These are phyloP conservation scores for Desmodesmus armatus DNA, from an alignment of 139 green algal genomes.

Conservation along the genomic window DNA sequence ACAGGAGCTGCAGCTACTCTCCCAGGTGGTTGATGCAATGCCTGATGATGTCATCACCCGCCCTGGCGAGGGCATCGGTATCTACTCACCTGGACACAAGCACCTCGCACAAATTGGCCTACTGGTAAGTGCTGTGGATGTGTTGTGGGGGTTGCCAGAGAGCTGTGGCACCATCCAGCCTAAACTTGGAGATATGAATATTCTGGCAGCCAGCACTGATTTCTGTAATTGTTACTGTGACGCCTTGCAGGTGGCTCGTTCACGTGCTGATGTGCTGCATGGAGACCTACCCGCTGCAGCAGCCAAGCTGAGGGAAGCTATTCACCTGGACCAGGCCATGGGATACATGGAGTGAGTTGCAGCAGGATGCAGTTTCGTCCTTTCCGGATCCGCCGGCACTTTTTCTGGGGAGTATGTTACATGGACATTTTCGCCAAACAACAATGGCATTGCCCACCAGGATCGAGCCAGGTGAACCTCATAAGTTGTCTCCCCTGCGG, in stretches of 20 bases:
- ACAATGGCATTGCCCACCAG: too few relatives aligned
- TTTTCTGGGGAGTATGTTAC: too few relatives aligned
- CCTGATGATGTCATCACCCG: slow-evolving; percentile 13
- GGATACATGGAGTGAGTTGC: too few relatives aligned
- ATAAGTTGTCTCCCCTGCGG: too few relatives aligned
- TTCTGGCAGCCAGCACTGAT: neutral
- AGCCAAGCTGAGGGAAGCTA: neutral
- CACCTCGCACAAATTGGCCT: slow-evolving; percentile 1
- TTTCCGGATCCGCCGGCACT: too few relatives aligned
- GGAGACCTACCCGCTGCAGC: neutral
- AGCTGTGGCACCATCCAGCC: neutral
- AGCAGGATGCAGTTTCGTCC: too few relatives aligned
- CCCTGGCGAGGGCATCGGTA: slow-evolving; percentile 32
- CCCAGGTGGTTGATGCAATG: neutral
- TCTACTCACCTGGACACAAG: slow-evolving; percentile 29
- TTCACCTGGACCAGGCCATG: too few relatives aligned
- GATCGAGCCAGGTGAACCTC: too few relatives aligned
- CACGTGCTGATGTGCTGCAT: neutral
- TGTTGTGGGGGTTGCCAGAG: neutral
- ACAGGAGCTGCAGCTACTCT: too few relatives aligned
- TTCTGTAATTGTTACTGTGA: neutral
- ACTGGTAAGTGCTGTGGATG: neutral
- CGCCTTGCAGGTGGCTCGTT: neutral
- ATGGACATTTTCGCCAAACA: too few relatives aligned
- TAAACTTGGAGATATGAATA: too few relatives aligned